A percentile compares a stretch with the other conserved stretches of the same genome.
phyloP scores from a whole-genome alignment of 1,284 basidiomycete genomes.

The Cystobasidium pallidum region DNA sequence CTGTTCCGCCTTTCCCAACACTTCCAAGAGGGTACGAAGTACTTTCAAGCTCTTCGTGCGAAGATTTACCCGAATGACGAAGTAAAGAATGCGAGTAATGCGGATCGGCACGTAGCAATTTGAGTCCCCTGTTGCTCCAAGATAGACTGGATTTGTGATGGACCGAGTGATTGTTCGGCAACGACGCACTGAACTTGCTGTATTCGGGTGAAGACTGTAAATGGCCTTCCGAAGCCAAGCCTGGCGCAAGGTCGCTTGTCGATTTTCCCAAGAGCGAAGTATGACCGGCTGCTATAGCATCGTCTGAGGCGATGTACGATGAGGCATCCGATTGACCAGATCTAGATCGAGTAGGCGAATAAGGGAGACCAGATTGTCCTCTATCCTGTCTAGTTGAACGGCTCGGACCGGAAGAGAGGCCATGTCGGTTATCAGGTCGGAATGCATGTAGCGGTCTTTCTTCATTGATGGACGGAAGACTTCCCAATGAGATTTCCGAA shows the following conservation, averaged over 20 bases:
- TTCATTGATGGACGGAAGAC: constrained; percentile 26
- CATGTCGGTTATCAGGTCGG: neutral
- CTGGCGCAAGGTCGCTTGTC: neutral
- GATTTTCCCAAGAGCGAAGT: neutral
- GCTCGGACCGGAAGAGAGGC: neutral
- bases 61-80: neutral
- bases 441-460: constrained; percentile 14
- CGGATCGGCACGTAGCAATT: neutral
- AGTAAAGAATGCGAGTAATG: neutral
- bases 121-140: constrained; percentile 3
- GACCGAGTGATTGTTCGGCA: neutral
- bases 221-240: constrained; percentile 8
- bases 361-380: neutral
- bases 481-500: constrained; percentile 32
- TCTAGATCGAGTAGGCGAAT: constrained; percentile 5
- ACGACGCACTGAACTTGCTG: constrained; percentile 6
- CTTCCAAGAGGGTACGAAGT: neutral
- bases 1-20: neutral
- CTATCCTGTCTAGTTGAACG: neutral
- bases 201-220: constrained; percentile 12
- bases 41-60: neutral
- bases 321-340: constrained; percentile 21
- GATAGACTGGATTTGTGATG: constrained; percentile 9
- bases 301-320: constrained; percentile 9
- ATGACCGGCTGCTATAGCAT: neutral